Percentiles rank a stretch among this genome's conserved stretches.
Conservation (phyloP, 345 rosid species). For the Acer yangbiense region DNA sequence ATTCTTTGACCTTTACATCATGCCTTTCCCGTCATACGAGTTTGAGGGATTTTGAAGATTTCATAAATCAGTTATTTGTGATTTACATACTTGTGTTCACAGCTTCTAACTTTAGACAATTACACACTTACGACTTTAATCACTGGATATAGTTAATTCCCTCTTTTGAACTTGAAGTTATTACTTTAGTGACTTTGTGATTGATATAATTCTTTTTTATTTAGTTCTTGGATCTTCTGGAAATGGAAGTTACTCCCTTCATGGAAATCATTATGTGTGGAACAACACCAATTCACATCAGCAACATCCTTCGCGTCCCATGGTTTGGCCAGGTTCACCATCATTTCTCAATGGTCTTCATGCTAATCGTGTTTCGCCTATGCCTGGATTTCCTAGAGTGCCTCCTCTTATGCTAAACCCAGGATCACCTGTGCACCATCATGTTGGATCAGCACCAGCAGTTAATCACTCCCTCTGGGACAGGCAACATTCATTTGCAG, state of each 20-base stretch:
- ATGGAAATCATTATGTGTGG: constrained; percentile 66
- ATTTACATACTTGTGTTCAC: background rate
- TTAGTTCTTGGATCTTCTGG: constrained; percentile 72
- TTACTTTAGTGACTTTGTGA: constrained; percentile 11
- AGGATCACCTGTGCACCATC: constrained; percentile 68
- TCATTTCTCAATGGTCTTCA: constrained; percentile 66
- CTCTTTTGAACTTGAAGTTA: background rate
- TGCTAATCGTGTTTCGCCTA: constrained; percentile 54
- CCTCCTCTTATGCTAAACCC: constrained; percentile 63
- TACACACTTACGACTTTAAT: background rate
- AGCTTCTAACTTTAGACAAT: background rate
- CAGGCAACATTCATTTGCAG: constrained; percentile 61
- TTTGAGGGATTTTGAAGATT: background rate
- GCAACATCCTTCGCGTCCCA: constrained; percentile 57
- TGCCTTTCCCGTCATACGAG: background rate
- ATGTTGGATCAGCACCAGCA: constrained; percentile 85
- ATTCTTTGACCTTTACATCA: background rate
- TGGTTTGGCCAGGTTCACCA: constrained; percentile 85
- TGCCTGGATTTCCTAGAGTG: constrained; percentile 67
- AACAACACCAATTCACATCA: constrained; percentile 67
- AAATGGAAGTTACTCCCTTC: constrained; percentile 62
- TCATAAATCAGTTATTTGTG: background rate
- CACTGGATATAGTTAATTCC: background rate
- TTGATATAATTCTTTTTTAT: constrained; percentile 14
- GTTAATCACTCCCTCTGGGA: constrained; percentile 82